Evolutionary conservation across 2,329 filamentous ascomycete genomes (phyloP), one percentile per base, ranked within the genome.

Genomic region (Colletotrichum tabaci): DNA sequence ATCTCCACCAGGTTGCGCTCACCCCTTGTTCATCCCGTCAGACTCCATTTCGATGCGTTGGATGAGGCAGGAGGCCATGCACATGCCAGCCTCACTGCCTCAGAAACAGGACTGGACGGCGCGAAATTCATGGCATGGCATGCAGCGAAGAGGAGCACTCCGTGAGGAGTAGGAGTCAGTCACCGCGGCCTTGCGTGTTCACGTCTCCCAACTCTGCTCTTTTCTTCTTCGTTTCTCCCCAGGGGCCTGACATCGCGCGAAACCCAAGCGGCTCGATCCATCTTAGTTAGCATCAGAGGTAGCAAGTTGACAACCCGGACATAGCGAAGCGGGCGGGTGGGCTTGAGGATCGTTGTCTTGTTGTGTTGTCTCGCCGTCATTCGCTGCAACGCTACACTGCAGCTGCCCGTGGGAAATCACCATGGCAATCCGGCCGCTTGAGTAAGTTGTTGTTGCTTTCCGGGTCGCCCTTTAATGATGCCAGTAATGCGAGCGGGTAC

Each of bases 301-400:
- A 21, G 21, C 30, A 35, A 35, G 30, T 35, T 35, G 30, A 35
- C 30, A 9, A 35, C 30, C 30, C 49, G 49, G 40, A 55, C 35
- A 26, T 16, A 23, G 40, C 23, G 38, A 30, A 35, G 38, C 16
- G 12, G 61, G 30, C 7, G 30, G 58, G 46, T 64, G 52, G 52
- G n/a, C 7, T 63, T 30, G 16, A 63, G 61, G 0, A 38, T 46
- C 61, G 57, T 61, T 71, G 64, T 61, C 50, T 62, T 42, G 68
- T 68, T 68, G 68, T 68, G 68, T 64, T 71, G 69, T 63, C 65
- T 72, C 53, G 46, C 40, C 58, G 53, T 50, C 15, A 69, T 72
- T 72, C 69, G 69, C 58, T 69, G 56, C 53, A 40, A 60, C 65
- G 38, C 52, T 44, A 35, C 65, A 63, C 60, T 55, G 47, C 69